Percentiles rank a stretch among this genome's conserved stretches.
Evolutionary conservation across 148 eudicot species (phyloP).

Genomic region (Dianthus caryophyllus): DNA sequence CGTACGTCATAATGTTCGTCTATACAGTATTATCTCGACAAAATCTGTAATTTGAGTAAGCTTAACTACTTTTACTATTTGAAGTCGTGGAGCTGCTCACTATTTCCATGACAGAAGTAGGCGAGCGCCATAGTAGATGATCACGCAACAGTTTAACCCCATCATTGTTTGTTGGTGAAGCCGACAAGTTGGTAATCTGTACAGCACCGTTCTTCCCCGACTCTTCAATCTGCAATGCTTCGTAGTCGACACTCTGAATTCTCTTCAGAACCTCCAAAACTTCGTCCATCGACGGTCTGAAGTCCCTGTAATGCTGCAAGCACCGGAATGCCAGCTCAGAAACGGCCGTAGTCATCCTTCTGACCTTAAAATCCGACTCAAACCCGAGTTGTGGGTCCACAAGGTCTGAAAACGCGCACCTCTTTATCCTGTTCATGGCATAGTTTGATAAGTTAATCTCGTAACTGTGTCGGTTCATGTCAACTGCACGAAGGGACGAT

Average conservation of each 20-base stretch:
- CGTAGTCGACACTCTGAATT: constrained; percentile 23
- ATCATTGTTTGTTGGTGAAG: constrained; percentile 4
- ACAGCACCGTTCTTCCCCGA: not conserved
- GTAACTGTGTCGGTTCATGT: constrained; percentile 31
- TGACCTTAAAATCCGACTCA: constrained; percentile 27
- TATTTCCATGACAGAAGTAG: constrained; percentile 14
- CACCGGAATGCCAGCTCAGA: constrained; percentile 51
- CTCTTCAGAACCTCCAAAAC: constrained; percentile 30
- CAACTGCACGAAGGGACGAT: constrained; percentile 53
- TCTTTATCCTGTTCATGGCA: constrained; percentile 40
- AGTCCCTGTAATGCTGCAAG: constrained; percentile 39
- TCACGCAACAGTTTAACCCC: not conserved
- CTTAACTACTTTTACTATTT: not conserved
- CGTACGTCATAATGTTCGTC: not conserved
- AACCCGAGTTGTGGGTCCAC: constrained; percentile 42
- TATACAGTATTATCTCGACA: not conserved
- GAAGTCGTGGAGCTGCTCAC: constrained; percentile 15
- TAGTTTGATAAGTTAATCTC: constrained; percentile 52
- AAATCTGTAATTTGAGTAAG: not conserved
- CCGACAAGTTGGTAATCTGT: not conserved
- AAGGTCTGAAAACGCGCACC: constrained; percentile 28
- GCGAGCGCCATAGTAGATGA: constrained; percentile 12
- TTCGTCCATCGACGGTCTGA: constrained; percentile 54
- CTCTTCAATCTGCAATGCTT: constrained; percentile 13
- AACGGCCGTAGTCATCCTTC: constrained; percentile 35